Evolutionary conservation across 768 basidiomycete species (phyloP).

Genomic region (Auricularia cornea): DNA sequence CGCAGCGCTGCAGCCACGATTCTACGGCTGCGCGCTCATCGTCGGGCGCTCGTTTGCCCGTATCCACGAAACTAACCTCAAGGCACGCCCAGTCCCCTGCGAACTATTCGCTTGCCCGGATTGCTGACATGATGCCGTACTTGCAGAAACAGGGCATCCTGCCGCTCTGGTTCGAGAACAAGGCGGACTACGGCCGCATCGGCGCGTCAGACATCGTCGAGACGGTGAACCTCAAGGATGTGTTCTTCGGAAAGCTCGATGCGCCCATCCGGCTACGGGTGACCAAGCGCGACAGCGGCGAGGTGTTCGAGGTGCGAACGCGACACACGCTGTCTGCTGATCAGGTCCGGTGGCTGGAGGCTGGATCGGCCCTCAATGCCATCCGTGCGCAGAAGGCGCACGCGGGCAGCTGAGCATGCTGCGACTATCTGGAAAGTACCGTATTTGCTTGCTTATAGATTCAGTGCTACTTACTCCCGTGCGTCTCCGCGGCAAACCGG

Average conservation of each 20-base stretch:
- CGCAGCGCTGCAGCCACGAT: slow-evolving; percentile 92
- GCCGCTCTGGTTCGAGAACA: slow-evolving; percentile 89
- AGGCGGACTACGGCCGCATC: slow-evolving; percentile 77
- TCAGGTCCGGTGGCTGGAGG: slow-evolving; percentile 82
- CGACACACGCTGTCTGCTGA: slow-evolving; percentile 87
- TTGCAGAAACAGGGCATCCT: slow-evolving; percentile 92
- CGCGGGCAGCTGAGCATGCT: too few species aligned
- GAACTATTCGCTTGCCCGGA: too few species aligned
- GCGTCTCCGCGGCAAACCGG: too few species aligned
- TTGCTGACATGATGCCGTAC: slow-evolving; percentile 7
- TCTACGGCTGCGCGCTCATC: slow-evolving; percentile 85
- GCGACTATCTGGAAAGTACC: too few species aligned
- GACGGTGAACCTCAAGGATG: slow-evolving; percentile 71
- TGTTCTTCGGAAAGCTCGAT: slow-evolving; percentile 40
- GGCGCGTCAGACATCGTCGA: slow-evolving; percentile 73
- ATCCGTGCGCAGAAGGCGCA: slow-evolving; percentile 50
- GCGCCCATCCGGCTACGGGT: slow-evolving; percentile 49
- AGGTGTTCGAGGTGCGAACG: slow-evolving; percentile 57
- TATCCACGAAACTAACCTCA: slow-evolving; percentile 96
- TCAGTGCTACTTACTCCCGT: too few species aligned
- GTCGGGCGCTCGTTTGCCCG: slow-evolving; percentile 92
- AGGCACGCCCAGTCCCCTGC: slow-evolving; percentile 59
- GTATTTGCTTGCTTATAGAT: too few species aligned
- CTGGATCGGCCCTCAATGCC: slow-evolving; percentile 84
- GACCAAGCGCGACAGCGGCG: slow-evolving; percentile 48